Percentiles rank a stretch among this genome's conserved stretches.
Evolutionary conservation across 2,329 filamentous ascomycete species (phyloP).

Genomic region (Claviceps spartinae): DNA sequence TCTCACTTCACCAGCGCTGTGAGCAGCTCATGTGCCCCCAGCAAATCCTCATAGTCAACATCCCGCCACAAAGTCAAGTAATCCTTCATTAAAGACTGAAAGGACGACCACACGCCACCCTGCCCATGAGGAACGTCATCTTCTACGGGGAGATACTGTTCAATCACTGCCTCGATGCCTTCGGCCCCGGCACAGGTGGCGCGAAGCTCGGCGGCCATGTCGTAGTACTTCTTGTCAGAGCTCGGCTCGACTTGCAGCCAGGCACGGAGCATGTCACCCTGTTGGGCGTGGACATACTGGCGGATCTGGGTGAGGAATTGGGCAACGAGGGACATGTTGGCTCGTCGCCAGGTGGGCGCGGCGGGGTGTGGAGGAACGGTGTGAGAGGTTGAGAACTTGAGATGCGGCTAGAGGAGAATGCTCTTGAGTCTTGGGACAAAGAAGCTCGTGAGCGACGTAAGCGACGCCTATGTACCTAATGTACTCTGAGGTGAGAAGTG

Average conservation of each 20-base stretch:
- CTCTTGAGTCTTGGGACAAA: too few species aligned
- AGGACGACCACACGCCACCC: slow-evolving; percentile 59
- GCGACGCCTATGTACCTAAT: too few species aligned
- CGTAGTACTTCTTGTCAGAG: slow-evolving; percentile 51
- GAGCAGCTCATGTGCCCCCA: slow-evolving; percentile 62
- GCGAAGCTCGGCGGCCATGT: slow-evolving; percentile 55
- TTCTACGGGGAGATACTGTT: slow-evolving; percentile 49
- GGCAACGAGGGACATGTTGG: slow-evolving; percentile 47
- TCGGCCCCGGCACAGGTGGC: slow-evolving; percentile 34
- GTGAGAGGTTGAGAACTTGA: neutral
- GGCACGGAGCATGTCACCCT: slow-evolving; percentile 51
- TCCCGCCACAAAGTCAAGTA: slow-evolving; percentile 75
- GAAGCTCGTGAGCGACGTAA: too few species aligned
- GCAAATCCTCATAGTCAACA: slow-evolving; percentile 60
- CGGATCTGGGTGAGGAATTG: slow-evolving; percentile 56
- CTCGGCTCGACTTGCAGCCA: slow-evolving; percentile 66
- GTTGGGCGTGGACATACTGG: slow-evolving; percentile 39
- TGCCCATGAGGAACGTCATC: slow-evolving; percentile 50
- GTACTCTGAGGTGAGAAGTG: too few species aligned
- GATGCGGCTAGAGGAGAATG: neutral
- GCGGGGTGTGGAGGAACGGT: neutral
- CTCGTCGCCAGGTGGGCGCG: slow-evolving; percentile 1
- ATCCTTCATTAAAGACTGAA: slow-evolving; percentile 65
- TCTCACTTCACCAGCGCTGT: slow-evolving; percentile 62
- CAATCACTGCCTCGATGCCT: slow-evolving; percentile 49